A percentile compares a stretch with the other conserved stretches of the same genome.
phyloP scores from a whole-genome alignment of 441 rosid genomes.

The Croton setiger region DNA sequence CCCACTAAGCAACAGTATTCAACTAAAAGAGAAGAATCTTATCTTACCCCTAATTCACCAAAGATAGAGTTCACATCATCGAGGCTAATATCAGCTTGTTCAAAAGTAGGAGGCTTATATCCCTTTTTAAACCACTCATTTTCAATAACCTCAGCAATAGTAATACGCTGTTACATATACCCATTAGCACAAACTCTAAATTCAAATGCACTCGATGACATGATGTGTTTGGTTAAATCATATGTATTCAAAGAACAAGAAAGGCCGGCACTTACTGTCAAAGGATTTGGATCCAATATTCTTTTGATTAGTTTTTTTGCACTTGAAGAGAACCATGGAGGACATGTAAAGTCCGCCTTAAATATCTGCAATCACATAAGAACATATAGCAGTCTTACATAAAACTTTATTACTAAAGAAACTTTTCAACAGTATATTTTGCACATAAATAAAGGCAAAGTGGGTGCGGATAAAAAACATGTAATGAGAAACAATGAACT shows the following conservation, averaged over 20 bases:
- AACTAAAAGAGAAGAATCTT: constrained; percentile 28
- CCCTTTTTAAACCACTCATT: constrained; percentile 99
- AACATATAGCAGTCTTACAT: not conserved
- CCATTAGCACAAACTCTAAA: constrained; percentile 22
- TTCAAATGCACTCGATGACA: constrained; percentile 3
- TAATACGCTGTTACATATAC: constrained; percentile 69
- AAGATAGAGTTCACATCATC: constrained; percentile 89
- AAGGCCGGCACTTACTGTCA: constrained; percentile 46
- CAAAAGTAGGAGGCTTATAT: constrained; percentile 80
- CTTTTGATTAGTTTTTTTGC: constrained; percentile 85
- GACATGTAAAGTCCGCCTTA: constrained; percentile 90
- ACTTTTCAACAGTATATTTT: not conserved
- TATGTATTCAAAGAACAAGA: not conserved
- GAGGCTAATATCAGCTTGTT: constrained; percentile 67
- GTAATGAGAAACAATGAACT: not conserved
- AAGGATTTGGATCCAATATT: constrained; percentile 91
- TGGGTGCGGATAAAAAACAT: not conserved
- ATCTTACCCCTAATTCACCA: constrained; percentile 74
- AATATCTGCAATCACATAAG: constrained; percentile 53
- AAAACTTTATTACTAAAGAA: not conserved
- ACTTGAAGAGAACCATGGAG: constrained; percentile 98
- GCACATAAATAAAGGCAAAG: no score
- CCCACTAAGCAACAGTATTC: not conserved
- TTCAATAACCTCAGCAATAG: constrained; percentile 74
- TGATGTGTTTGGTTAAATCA: not conserved